Conservation (phyloP, 129 eudicot genomes). For the Artemisia argyi region DNA sequence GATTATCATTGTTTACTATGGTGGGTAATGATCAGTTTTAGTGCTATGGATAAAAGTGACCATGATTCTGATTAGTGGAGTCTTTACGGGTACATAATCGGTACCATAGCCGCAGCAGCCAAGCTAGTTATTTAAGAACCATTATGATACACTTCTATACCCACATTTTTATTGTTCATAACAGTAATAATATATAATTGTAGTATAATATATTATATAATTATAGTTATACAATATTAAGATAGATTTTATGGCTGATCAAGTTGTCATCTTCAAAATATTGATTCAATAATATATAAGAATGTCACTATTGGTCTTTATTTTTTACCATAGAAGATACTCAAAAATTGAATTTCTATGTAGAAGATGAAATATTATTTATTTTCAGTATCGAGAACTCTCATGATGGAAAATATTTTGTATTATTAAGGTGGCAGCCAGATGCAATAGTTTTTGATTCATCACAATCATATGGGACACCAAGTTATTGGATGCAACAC, state of each 20-base stretch:
- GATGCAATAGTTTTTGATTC: constrained; percentile 91
- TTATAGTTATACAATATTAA: too few species aligned
- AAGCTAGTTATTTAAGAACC: background rate
- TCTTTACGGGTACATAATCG: too few species aligned
- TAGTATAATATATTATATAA: too few species aligned
- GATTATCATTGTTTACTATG: too few species aligned
- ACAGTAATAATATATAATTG: background rate
- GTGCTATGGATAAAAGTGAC: too few species aligned
- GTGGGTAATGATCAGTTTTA: too few species aligned
- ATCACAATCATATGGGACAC: constrained; percentile 71
- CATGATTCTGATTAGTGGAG: too few species aligned
- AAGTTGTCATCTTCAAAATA: too few species aligned
- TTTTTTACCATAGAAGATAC: background rate
- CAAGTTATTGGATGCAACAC: constrained; percentile 95
- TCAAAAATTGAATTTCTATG: background rate
- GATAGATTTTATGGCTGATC: too few species aligned
- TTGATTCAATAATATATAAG: background rate
- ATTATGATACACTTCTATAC: background rate
- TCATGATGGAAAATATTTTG: background rate
- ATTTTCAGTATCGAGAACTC: constrained; percentile 3
- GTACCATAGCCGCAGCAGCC: too few species aligned
- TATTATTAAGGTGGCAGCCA: constrained; percentile 63
- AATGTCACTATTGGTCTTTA: background rate
- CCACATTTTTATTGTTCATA: background rate
- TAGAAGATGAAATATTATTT: background rate